Evolutionary conservation across 306 rosid species (phyloP).

Genomic region (Trichosanthes truncata): DNA sequence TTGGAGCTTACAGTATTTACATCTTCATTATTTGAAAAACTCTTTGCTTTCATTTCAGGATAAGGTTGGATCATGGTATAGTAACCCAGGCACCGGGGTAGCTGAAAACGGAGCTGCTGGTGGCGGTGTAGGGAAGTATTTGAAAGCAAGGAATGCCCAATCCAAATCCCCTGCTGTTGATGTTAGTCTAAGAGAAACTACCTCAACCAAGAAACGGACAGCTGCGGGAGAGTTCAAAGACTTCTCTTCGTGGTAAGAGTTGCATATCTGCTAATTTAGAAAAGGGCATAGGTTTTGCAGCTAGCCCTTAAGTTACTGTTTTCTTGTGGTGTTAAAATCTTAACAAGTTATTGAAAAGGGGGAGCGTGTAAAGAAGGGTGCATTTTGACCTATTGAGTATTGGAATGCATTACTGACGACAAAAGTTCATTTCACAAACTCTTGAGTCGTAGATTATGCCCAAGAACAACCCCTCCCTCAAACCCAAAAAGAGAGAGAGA

Average conservation of each 20-base stretch:
- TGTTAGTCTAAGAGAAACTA: conserved; percentile 17
- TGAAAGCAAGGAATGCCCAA: conserved; percentile 55
- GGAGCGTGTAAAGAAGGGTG: background rate
- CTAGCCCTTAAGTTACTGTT: background rate
- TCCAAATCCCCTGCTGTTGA: conserved; percentile 36
- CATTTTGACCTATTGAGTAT: background rate
- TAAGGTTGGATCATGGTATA: conserved; percentile 83
- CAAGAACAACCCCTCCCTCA: background rate
- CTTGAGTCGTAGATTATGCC: background rate
- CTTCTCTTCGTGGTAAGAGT: conserved; percentile 63
- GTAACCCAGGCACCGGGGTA: conserved; percentile 73
- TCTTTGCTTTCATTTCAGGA: conserved; percentile 37
- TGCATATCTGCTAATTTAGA: background rate
- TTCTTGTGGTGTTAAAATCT: background rate
- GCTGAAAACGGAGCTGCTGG: conserved; percentile 37
- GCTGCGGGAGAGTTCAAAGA: conserved; percentile 50
- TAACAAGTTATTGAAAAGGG: background rate
- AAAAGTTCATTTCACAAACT: conserved; percentile 4
- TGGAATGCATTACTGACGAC: background rate
- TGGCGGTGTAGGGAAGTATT: conserved; percentile 72
- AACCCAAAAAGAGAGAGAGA: background rate
- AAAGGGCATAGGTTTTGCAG: background rate
- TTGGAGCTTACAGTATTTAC: background rate
- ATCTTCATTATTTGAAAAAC: background rate
- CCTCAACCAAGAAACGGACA: conserved; percentile 69